Conservation (phyloP, 495 filamentous ascomycete genomes). For the Penicillium angulare region DNA sequence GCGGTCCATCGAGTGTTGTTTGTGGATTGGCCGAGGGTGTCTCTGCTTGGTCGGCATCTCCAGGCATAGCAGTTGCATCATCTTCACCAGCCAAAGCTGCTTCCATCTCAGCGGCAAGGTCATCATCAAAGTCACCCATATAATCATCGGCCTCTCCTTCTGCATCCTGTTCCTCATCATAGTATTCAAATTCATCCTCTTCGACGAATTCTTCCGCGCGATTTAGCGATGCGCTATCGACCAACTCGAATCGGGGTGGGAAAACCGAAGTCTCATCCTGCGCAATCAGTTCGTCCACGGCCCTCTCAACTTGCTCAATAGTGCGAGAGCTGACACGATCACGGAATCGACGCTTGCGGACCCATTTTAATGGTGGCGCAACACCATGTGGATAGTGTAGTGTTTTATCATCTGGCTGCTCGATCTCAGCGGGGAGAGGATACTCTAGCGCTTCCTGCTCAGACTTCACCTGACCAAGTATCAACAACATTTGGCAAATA, state of each 20-base stretch:
- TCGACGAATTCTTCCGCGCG: constrained; percentile 47
- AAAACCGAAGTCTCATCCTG: constrained; percentile 61
- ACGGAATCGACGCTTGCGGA: constrained; percentile 80
- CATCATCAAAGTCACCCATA: constrained; percentile 62
- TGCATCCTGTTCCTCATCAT: constrained; percentile 56
- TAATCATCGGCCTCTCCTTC: constrained; percentile 51
- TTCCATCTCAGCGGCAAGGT: constrained; percentile 53
- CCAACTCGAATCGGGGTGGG: constrained; percentile 56
- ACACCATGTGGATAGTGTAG: constrained; percentile 88
- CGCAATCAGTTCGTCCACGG: constrained; percentile 72
- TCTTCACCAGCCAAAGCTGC: constrained; percentile 53
- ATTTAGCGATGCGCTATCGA: constrained; percentile 59
- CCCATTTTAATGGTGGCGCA: constrained; percentile 86
- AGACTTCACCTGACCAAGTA: constrained; percentile 64
- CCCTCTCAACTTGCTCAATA: constrained; percentile 83
- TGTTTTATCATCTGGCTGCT: constrained; percentile 54
- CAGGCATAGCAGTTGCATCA: constrained; percentile 14
- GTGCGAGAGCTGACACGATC: constrained; percentile 72
- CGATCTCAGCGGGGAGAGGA: constrained; percentile 64
- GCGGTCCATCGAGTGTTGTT: constrained; percentile 34
- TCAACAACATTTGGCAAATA: constrained; percentile 91
- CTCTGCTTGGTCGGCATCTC: constrained; percentile 24
- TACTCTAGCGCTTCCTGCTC: constrained; percentile 71
- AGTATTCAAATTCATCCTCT: constrained; percentile 48
- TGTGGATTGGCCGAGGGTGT: constrained; percentile 34